Conservation (phyloP, 1,139 yeast genomes). For the Wickerhamomyces sp. region DNA sequence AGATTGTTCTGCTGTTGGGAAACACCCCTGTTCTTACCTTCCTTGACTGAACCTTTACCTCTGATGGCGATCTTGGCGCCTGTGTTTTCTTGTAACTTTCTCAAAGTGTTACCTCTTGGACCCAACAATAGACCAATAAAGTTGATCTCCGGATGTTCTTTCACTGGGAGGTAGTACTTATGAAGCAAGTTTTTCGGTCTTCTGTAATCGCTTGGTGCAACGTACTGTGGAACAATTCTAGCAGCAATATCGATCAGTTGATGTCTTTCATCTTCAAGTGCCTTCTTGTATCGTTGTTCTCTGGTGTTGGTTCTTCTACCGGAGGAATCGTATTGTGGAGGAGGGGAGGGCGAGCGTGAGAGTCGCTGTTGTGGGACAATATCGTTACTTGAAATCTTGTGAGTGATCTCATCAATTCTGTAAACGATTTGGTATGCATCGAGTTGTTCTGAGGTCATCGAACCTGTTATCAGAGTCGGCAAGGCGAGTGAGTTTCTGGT, state of each 20-base stretch:
- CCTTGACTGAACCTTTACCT: conserved; percentile 94
- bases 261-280: conserved; percentile 76
- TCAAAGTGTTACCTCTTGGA: conserved; percentile 90
- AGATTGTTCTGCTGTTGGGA: conserved; percentile 37
- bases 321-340: conserved; percentile 78
- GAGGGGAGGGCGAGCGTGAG: conserved; percentile 78
- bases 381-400: conserved; percentile 49
- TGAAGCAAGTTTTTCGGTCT: conserved; percentile 72
- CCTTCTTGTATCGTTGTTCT: conserved; percentile 57
- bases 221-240: conserved; percentile 67
- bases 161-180: conserved; percentile 79
- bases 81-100: conserved; percentile 73
- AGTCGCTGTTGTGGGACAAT: conserved; percentile 27
- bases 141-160: conserved; percentile 87
- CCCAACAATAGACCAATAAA: conserved; percentile 89
- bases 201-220: conserved; percentile 74
- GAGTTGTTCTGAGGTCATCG: conserved; percentile 78
- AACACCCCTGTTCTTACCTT: conserved; percentile 60
- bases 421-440: conserved; percentile 73
- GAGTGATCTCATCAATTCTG: conserved; percentile 74
- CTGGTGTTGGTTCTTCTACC: conserved; percentile 88
- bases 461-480: conserved; percentile 42
- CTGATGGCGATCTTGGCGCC: conserved; percentile 86
- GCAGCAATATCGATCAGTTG: conserved; percentile 69
- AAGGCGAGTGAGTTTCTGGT: conserved; percentile 17